Evolutionary conservation across 2,329 filamentous ascomycete species (phyloP), one percentile per base, ranked within the genome.

Genomic region (Penicillium capsulatum): DNA sequence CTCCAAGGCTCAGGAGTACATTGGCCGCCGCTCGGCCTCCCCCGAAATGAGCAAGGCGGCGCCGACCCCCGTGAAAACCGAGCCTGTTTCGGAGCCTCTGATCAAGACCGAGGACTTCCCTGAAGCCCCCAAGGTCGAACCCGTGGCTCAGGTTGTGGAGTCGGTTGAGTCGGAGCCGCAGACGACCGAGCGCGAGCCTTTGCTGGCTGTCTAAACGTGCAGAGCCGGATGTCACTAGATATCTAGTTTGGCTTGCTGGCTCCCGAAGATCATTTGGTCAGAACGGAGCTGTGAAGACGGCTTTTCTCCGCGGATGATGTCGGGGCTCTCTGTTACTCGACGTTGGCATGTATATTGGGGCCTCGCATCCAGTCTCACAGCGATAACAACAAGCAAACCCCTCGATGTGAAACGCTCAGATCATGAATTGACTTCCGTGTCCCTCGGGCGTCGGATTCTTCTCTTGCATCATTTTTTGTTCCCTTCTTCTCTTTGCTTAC

Each of bases 1-100:
- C 44, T 64, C 68, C 56, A 79, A 80, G 66, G 80, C 79, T 28
- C 73, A 79, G 55, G 77, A 77, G 47, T 68, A 71, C 53, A 71
- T 78, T 34, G 69, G 66, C 19, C 63, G 62, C 35, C 63, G 59
- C 20, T 63, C 61, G 31, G 47, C 50, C 16, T 61, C 63, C 9
- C 63, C 60, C 7, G 58, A 64, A 45, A 43, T 55, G 44, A 37
- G 53, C 46, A 65, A 62, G 51, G 46, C 38, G 10, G 26, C 26
- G 4, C 31, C 51, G n/a, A 37, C 36, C 22, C 43, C 50, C 3
- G 37, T 44, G 29, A 48, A 51, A 41, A 43, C 41, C 7, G 46
- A 56, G 40, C 45, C 52, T 37, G 69, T 69, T 54, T 51, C 67
- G 20, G 64, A 65, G 48, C 51, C 60, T 24, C 37, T 34, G 7